These are phyloP conservation scores for Tagetes patula DNA, from an alignment of 129 eudicot genomes.

Conservation along the genomic window DNA sequence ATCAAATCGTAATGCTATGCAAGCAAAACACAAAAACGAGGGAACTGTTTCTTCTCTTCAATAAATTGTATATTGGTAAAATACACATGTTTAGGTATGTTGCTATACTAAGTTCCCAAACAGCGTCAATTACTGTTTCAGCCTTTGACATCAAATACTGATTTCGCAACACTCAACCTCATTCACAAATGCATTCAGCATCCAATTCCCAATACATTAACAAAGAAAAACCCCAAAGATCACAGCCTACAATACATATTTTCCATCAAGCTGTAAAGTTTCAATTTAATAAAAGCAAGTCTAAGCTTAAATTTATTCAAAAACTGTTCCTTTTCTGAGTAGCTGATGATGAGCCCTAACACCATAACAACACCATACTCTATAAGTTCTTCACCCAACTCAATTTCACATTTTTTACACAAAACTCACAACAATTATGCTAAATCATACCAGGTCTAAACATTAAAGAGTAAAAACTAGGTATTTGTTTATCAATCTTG, in stretches of 20 bases:
- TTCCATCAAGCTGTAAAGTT: not conserved
- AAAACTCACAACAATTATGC: not conserved
- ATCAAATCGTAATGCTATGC: constrained; percentile 5
- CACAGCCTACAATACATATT: not conserved
- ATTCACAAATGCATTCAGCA: constrained; percentile 3
- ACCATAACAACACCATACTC: not conserved
- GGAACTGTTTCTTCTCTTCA: constrained; percentile 2
- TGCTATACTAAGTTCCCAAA: not conserved
- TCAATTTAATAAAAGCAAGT: not conserved
- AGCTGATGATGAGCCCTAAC: not conserved
- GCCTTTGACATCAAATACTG: not conserved
- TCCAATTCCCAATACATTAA: not conserved
- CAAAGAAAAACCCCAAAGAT: not conserved
- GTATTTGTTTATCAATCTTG: not conserved
- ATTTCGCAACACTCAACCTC: not conserved
- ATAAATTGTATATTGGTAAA: not conserved
- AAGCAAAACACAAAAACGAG: not conserved
- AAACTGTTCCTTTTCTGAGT: not conserved
- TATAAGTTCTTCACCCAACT: constrained; percentile 3
- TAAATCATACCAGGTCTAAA: not conserved
- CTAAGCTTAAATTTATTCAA: too few species aligned
- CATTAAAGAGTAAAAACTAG: not conserved
- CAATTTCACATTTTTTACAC: constrained; percentile 7
- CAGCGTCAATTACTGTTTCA: not conserved
- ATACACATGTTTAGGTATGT: not conserved